Base-by-base conservation (phyloP, 2,329 filamentous ascomycete species). In the Hypoxylon sp. region DNA sequence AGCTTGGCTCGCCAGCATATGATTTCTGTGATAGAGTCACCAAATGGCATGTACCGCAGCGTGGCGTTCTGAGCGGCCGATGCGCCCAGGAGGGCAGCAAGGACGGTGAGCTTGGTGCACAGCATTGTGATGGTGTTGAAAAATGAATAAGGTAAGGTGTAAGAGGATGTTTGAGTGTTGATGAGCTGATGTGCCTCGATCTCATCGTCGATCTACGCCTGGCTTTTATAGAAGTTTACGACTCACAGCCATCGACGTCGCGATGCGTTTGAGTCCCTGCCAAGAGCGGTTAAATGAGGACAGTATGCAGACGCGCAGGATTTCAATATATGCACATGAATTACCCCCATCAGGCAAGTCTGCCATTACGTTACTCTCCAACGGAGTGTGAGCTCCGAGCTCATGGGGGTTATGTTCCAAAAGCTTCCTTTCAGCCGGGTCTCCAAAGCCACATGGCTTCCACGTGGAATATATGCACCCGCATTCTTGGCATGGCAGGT, bases 1-100 rank as follows among this genome's bases (percentile, higher is more conserved):
- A 76, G 66, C 55, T 72, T 67, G 12, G 71, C 60, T 8, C 72
- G 70, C 73, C 73, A 76, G 67, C 73, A 76, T 38, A 73, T 63
- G 57, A 73, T 73, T 48, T 76, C 71, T 1, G 72, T 75, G 59
- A 75, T 75, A 35, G 68, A 71, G 64, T 75, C 73, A 31, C 73
- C 74, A 34, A 76, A 74, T 7, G 73, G 73, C 73, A 76, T 75
- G 32, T 66, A 70, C 7, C 64, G 60, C 12, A 70, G 58, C 12
- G 49, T 66, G 7, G 59, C 46, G 32, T 63, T 64, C 46, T 68
- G 67, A 3, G 63, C 65, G 35, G 37, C 44, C 13, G 50, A 60
- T 1, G 31, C 60, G 12, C 45, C 42, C 11, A 58, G 50, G 25
- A 56, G 45, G 11, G 50, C 45, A 5, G 55, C 60, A 4, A 65